A percentile compares a stretch with the other conserved stretches of the same genome.
Conservation (phyloP, 2,329 filamentous ascomycete species). For the Trichoderma atroviride region DNA sequence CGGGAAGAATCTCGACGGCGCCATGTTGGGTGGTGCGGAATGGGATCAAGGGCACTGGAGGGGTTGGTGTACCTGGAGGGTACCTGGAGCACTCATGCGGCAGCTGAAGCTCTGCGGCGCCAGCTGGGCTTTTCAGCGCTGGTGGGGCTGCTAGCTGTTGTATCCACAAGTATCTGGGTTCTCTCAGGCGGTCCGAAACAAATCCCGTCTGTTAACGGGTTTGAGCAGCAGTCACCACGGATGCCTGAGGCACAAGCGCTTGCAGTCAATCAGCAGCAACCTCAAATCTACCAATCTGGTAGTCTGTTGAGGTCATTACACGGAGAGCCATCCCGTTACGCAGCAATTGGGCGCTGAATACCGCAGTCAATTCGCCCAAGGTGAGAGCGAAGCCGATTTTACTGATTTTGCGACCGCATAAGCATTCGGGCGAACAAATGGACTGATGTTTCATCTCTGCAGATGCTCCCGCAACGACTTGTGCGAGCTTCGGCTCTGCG, state of each 20-base stretch:
- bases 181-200: conserved; percentile 19
- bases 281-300: conserved; percentile 34
- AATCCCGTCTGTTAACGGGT: conserved; percentile 10
- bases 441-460: conserved; percentile 6
- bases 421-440: not conserved
- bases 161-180: conserved; percentile 14
- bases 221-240: not conserved
- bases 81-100: not conserved
- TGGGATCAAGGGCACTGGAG: conserved; percentile 22
- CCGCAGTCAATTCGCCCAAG: conserved; percentile 38
- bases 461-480: conserved; percentile 67
- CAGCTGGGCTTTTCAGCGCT: not conserved
- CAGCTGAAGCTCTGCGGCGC: not conserved
- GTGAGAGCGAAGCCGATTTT: conserved; percentile 31
- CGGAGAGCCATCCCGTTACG: conserved; percentile 37
- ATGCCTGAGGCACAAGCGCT: conserved; percentile 42
- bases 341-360: conserved; percentile 43
- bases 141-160: not conserved
- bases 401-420: not conserved
- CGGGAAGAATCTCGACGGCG: conserved; percentile 38
- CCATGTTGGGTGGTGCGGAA: conserved; percentile 25
- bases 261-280: conserved; percentile 35
- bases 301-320: conserved; percentile 33
- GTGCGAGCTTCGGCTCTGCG: conserved; percentile 52
- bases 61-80: not conserved